phyloP scores from a whole-genome alignment of 176 grass and related monocot species.

The Eremochloa ophiuroides region DNA sequence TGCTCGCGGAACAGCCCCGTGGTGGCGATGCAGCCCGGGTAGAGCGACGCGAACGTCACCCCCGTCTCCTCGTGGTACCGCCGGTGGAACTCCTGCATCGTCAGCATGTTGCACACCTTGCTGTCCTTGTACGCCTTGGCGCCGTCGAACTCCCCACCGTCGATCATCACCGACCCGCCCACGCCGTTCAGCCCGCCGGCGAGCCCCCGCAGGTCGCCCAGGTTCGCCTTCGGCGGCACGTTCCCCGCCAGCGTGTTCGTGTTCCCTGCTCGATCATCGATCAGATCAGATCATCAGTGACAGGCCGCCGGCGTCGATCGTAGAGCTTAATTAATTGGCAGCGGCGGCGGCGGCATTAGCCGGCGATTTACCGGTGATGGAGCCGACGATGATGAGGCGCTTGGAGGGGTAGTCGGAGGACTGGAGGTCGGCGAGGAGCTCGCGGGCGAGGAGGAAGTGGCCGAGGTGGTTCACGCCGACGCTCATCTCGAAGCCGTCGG shows the following conservation, averaged over 20 bases:
- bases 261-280: constrained; percentile 63
- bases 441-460: constrained; percentile 83
- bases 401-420: constrained; percentile 76
- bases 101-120: constrained; percentile 99
- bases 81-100: constrained; percentile 88
- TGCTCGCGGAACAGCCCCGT: constrained; percentile 89
- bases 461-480: constrained; percentile 98
- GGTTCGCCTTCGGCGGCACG: constrained; percentile 96
- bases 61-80: constrained; percentile 92
- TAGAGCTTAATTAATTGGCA: too few relatives aligned
- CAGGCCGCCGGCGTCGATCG: too few relatives aligned
- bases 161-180: constrained; percentile 75
- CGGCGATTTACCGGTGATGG: constrained; percentile 61
- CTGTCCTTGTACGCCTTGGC: constrained; percentile 99
- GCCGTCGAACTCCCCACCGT: constrained; percentile 84
- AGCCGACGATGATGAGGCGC: constrained; percentile 96
- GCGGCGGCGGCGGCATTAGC: too few relatives aligned
- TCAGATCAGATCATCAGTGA: too few relatives aligned
- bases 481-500: constrained; percentile 95
- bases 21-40: constrained; percentile 96
- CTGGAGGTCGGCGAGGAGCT: constrained; percentile 63
- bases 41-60: constrained; percentile 81
- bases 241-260: constrained; percentile 91
- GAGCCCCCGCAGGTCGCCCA: constrained; percentile 78
- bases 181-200: constrained; percentile 62